phyloP scores from a whole-genome alignment of 768 basidiomycete genomes.

The Ramaria rubella region DNA sequence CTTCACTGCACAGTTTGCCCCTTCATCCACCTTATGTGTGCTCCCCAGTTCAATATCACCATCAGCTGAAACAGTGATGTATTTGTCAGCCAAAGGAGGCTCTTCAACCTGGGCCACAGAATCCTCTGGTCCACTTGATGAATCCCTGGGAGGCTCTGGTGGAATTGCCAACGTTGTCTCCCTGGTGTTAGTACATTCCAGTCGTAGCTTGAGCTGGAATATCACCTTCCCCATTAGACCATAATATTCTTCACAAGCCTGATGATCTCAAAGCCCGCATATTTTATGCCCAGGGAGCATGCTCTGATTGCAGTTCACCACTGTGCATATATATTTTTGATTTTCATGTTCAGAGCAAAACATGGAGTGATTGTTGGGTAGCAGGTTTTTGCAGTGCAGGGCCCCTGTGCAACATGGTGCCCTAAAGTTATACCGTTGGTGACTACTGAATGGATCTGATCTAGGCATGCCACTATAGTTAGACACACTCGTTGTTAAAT shows the following conservation, averaged over 20 bases:
- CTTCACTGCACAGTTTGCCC: conserved; percentile 20
- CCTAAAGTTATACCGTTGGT: neutral
- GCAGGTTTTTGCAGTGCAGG: neutral
- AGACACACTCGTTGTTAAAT: neutral
- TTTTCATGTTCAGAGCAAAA: neutral
- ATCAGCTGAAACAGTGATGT: too few species aligned
- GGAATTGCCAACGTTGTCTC: neutral
- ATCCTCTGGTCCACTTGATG: conserved; percentile 2
- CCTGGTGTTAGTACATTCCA: neutral
- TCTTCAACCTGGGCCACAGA: too few species aligned
- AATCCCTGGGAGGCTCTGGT: neutral
- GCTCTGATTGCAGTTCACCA: neutral
- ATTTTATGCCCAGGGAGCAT: neutral
- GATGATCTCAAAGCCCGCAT: neutral
- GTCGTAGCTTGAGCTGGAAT: neutral
- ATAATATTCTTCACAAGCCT: neutral
- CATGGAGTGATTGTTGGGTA: neutral
- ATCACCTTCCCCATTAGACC: neutral
- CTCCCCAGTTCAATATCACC: too few species aligned
- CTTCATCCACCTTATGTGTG: too few species aligned
- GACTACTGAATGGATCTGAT: neutral
- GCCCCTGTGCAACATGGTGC: neutral
- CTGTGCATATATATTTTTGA: neutral
- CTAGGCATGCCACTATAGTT: neutral
- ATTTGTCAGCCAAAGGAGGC: too few species aligned